A percentile compares a stretch with the other conserved stretches of the same genome.
Conservation (phyloP, 805 yeast genomes). For the Lipomyces chichibuensis region DNA sequence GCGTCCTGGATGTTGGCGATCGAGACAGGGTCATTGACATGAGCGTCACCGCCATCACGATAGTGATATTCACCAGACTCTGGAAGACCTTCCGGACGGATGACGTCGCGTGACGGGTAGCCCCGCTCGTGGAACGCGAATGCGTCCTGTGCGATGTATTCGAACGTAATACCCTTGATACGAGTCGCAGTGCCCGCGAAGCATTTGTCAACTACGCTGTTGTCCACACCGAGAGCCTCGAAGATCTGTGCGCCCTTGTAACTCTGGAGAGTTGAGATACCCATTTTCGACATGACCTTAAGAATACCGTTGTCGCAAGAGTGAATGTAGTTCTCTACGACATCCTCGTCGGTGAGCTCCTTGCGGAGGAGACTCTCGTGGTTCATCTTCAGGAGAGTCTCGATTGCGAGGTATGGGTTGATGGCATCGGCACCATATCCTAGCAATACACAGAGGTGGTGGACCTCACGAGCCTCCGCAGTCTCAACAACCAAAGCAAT, state of each 20-base stretch:
- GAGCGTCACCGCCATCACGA: constrained; percentile 98
- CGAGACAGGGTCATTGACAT: constrained; percentile 91
- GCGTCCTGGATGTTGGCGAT: constrained; percentile 96
- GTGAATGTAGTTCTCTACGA: constrained; percentile 76
- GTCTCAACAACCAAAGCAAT: constrained; percentile 91
- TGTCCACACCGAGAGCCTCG: constrained; percentile 94
- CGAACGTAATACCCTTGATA: constrained; percentile 93
- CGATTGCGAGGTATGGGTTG: constrained; percentile 91
- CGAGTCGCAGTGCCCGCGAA: constrained; percentile 97
- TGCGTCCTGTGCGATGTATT: constrained; percentile 95
- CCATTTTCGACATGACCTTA: constrained; percentile 99
- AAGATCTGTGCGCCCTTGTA: constrained; percentile 99
- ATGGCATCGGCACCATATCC: constrained; percentile 98
- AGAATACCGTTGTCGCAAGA: constrained; percentile 89
- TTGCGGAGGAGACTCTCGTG: constrained; percentile 63
- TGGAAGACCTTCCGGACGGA: constrained; percentile 74
- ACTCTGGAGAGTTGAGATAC: constrained; percentile 96
- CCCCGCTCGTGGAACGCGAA: constrained; percentile 92
- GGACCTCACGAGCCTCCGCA: constrained; percentile 97
- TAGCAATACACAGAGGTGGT: constrained; percentile 88
- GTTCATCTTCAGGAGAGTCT: constrained; percentile 82
- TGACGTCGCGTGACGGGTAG: constrained; percentile 73
- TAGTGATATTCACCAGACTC: constrained; percentile 98
- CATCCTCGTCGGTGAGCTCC: constrained; percentile 58
- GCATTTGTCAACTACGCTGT: constrained; percentile 91